phyloP scores from a whole-genome alignment of 2,329 filamentous ascomycete species.

The Ophiostoma australiae region DNA sequence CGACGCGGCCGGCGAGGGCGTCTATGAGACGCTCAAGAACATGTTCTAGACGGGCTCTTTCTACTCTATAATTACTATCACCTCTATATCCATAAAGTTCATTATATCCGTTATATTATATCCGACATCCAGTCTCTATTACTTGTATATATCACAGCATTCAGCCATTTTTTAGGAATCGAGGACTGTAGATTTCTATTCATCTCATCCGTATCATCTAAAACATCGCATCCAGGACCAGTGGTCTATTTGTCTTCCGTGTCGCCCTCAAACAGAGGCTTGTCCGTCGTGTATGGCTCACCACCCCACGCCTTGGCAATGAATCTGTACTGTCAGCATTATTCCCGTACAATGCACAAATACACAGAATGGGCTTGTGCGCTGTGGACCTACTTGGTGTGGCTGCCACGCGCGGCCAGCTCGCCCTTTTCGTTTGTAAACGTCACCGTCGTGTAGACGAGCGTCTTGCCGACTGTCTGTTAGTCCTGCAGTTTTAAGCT shows the following conservation, averaged over 20 bases:
- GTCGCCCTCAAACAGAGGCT: conserved; percentile 28
- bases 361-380: background rate
- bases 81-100: background rate
- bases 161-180: background rate
- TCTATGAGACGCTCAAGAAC: conserved; percentile 14
- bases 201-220: background rate
- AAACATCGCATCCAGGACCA: background rate
- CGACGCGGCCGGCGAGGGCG: background rate
- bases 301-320: conserved; percentile 31
- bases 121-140: background rate
- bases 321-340: conserved; percentile 24
- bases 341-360: too few relatives aligned
- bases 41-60: conserved; percentile 10
- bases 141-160: background rate
- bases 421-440: conserved; percentile 57
- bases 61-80: too few relatives aligned
- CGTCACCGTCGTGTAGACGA: conserved; percentile 57
- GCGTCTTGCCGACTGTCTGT: conserved; percentile 53
- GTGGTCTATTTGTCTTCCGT: conserved; percentile 17
- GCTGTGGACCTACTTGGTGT: conserved; percentile 53
- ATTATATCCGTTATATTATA: background rate
- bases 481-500: background rate
- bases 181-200: background rate
- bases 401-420: conserved; percentile 57
- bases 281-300: conserved; percentile 27